Conservation (phyloP, 2,329 filamentous ascomycete species). For the Epichloe sylvatica region DNA sequence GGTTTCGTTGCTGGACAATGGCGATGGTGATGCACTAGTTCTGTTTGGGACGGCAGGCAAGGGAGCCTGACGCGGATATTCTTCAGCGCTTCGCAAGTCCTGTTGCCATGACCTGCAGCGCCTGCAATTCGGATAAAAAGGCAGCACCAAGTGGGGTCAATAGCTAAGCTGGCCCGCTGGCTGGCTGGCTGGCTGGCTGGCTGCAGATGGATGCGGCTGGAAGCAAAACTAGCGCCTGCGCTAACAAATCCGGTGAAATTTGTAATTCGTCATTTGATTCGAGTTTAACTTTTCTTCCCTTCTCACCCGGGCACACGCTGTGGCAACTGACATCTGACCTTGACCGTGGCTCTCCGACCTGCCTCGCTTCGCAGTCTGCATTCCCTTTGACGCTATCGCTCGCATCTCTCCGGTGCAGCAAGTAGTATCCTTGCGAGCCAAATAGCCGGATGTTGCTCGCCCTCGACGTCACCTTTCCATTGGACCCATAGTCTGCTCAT, state of each 20-base stretch:
- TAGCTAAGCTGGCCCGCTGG: no score
- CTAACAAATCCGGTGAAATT: slow-evolving; percentile 6
- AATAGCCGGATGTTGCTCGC: not conserved
- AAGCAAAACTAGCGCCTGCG: slow-evolving; percentile 3
- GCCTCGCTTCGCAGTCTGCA: not conserved
- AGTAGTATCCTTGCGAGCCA: not conserved
- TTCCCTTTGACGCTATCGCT: not conserved
- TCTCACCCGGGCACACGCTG: not conserved
- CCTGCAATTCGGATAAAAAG: no score
- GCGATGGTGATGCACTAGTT: no score
- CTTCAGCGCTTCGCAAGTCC: no score
- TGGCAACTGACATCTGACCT: not conserved
- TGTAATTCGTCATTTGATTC: not conserved
- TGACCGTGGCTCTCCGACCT: not conserved
- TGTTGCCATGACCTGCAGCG: no score
- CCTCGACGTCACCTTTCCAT: slow-evolving; percentile 1
- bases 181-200: no score
- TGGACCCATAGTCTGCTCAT: slow-evolving; percentile 1
- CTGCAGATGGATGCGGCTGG: not conserved
- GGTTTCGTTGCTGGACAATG: no score
- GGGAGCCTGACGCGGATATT: no score
- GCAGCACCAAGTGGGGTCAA: no score
- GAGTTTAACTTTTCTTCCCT: not conserved
- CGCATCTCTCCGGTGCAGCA: not conserved
- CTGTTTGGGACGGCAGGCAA: no score